These are phyloP conservation scores for Pleomassaria siparia DNA, from an alignment of 2,329 filamentous ascomycete species.

Conservation along the genomic window DNA sequence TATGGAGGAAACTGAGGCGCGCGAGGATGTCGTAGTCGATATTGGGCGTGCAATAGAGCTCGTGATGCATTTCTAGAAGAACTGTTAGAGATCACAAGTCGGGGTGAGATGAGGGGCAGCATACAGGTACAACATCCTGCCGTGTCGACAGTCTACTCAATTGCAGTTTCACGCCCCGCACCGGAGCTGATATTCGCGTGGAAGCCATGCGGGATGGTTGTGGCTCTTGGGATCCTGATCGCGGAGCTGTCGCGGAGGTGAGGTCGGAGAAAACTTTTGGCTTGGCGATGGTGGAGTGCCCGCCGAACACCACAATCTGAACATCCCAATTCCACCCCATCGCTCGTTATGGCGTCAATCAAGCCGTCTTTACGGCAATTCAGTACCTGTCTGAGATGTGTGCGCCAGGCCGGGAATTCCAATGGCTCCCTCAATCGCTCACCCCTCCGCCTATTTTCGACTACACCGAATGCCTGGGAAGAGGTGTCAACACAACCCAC, in stretches of 20 bases:
- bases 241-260: slow-evolving; percentile 36
- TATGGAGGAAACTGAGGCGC: slow-evolving; percentile 53
- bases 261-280: slow-evolving; percentile 16
- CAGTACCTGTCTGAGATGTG: slow-evolving; percentile 37
- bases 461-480: slow-evolving; percentile 46
- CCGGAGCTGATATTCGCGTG: slow-evolving; percentile 39
- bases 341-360: slow-evolving; percentile 36
- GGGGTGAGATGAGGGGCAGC: slow-evolving; percentile 44
- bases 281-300: slow-evolving; percentile 3
- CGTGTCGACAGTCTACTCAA: slow-evolving; percentile 30
- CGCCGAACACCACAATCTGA: neutral
- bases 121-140: slow-evolving; percentile 46
- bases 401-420: slow-evolving; percentile 29
- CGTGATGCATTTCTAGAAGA: neutral
- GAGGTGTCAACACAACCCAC: slow-evolving; percentile 44
- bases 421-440: slow-evolving; percentile 28
- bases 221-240: slow-evolving; percentile 18
- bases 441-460: slow-evolving; percentile 50
- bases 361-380: slow-evolving; percentile 38
- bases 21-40: slow-evolving; percentile 47
- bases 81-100: slow-evolving; percentile 29
- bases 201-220: slow-evolving; percentile 43
- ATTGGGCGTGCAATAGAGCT: slow-evolving; percentile 28
- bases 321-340: slow-evolving; percentile 6
- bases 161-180: slow-evolving; percentile 37